Percentiles rank a stretch among this genome's conserved stretches.
These are phyloP conservation scores for Paecilomyces variotii DNA, from an alignment of 2,329 filamentous ascomycete genomes.

Conservation along the genomic window DNA sequence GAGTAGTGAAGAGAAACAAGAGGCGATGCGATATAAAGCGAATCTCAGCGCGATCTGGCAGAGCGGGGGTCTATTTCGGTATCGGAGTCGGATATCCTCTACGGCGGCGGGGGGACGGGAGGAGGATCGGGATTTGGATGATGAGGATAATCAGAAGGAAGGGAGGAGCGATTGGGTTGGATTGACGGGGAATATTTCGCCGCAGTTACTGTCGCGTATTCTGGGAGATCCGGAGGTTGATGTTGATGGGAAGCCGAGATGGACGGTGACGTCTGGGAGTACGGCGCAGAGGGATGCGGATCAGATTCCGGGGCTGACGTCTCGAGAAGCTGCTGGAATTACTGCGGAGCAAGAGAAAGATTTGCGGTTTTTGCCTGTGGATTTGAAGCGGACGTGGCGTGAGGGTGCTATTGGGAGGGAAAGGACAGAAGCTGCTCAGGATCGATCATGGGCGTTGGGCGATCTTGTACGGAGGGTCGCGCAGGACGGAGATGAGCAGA, in stretches of 20 bases:
- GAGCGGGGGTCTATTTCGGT: constrained; percentile 36
- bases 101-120: constrained; percentile 24
- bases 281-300: constrained; percentile 50
- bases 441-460: constrained; percentile 54
- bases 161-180: constrained; percentile 46
- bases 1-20: constrained; percentile 34
- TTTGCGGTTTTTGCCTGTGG: constrained; percentile 49
- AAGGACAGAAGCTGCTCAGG: constrained; percentile 54
- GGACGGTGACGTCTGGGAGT: constrained; percentile 52
- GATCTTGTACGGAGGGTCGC: constrained; percentile 40
- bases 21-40: constrained; percentile 45
- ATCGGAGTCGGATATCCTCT: constrained; percentile 36
- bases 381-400: constrained; percentile 56
- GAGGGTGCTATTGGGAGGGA: constrained; percentile 54
- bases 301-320: constrained; percentile 49
- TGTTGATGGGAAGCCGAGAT: constrained; percentile 36
- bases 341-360: constrained; percentile 35
- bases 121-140: constrained; percentile 11
- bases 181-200: constrained; percentile 45
- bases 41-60: constrained; percentile 51
- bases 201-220: constrained; percentile 43
- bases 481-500: constrained; percentile 17
- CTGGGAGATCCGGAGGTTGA: constrained; percentile 33
- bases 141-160: constrained; percentile 24
- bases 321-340: constrained; percentile 12